A percentile compares a stretch with the other conserved stretches of the same genome.
phyloP scores from a whole-genome alignment of 1,139 yeast species.

The Sugiyamaella xylanicola region DNA sequence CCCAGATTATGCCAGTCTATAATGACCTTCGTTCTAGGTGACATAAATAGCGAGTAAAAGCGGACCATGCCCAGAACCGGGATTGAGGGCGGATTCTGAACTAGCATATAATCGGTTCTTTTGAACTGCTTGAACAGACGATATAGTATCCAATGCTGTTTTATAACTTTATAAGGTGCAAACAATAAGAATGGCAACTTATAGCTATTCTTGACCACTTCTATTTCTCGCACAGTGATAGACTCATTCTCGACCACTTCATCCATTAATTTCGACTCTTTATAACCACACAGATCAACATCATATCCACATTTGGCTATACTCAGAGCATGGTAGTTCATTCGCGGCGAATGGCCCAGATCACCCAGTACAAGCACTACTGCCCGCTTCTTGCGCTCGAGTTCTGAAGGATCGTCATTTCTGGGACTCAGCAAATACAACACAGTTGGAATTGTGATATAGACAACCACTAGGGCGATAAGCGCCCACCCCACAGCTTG shows the following conservation, averaged over 20 bases:
- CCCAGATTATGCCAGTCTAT: slow-evolving; percentile 98
- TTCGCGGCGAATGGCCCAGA: slow-evolving; percentile 92
- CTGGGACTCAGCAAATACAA: slow-evolving; percentile 33
- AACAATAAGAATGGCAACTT: slow-evolving; percentile 59
- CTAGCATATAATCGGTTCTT: slow-evolving; percentile 68
- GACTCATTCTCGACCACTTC: slow-evolving; percentile 33
- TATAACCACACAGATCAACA: slow-evolving; percentile 86
- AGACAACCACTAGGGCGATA: slow-evolving; percentile 32
- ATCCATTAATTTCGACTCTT: slow-evolving; percentile 46
- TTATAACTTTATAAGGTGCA: slow-evolving; percentile 59
- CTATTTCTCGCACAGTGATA: slow-evolving; percentile 44
- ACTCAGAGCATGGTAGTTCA: slow-evolving; percentile 86
- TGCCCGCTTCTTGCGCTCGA: slow-evolving; percentile 51
- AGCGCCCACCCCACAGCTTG: slow-evolving; percentile 23
- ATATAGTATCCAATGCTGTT: slow-evolving; percentile 56
- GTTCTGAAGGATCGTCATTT: slow-evolving; percentile 26
- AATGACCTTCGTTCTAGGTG: slow-evolving; percentile 63
- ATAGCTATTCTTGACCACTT: slow-evolving; percentile 48
- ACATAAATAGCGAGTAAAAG: slow-evolving; percentile 54
- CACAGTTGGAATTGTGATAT: slow-evolving; percentile 38
- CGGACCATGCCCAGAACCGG: slow-evolving; percentile 74
- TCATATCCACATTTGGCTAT: slow-evolving; percentile 67
- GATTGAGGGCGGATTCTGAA: slow-evolving; percentile 89
- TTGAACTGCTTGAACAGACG: slow-evolving; percentile 55
- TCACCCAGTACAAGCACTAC: slow-evolving; percentile 89